Conservation (phyloP, 768 basidiomycete species). For the Sporobolomyces roseus region DNA sequence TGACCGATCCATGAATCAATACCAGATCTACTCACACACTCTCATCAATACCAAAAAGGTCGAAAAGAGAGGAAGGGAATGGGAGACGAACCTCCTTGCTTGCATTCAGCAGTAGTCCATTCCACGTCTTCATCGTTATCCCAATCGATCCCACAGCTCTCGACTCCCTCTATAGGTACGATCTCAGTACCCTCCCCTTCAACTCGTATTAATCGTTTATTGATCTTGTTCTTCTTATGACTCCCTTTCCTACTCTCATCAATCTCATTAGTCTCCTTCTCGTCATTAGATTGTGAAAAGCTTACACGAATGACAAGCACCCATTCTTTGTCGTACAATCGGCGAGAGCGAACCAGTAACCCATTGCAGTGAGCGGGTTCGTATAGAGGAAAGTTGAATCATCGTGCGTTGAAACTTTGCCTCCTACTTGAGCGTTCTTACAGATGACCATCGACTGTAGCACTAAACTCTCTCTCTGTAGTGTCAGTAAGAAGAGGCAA, state of each 20-base stretch:
- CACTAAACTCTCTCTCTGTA: too few relatives aligned
- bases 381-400: slow-evolving; percentile 86
- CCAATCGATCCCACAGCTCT: slow-evolving; percentile 28
- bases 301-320: slow-evolving; percentile 68
- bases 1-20: slow-evolving; percentile 83
- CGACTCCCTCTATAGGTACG: slow-evolving; percentile 54
- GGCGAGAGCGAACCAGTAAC: slow-evolving; percentile 95
- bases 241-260: slow-evolving; percentile 61
- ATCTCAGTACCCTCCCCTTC: slow-evolving; percentile 68
- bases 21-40: slow-evolving; percentile 64
- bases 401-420: slow-evolving; percentile 88
- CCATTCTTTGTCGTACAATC: slow-evolving; percentile 77
- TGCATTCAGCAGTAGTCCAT: slow-evolving; percentile 46
- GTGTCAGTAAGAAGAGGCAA: too few relatives aligned
- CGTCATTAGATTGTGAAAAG: background rate
- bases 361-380: slow-evolving; percentile 81
- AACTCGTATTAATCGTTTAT: slow-evolving; percentile 78
- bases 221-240: slow-evolving; percentile 62
- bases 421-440: slow-evolving; percentile 85
- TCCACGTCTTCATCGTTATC: slow-evolving; percentile 42
- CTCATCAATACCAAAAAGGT: background rate
- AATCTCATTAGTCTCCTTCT: background rate
- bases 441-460: slow-evolving; percentile 75
- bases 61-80: background rate
- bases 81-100: slow-evolving; percentile 33